A percentile compares a stretch with the other conserved stretches of the same genome.
These are phyloP conservation scores for Pseudevernia furfuracea DNA, from an alignment of 495 filamentous ascomycete genomes.

Conservation along the genomic window DNA sequence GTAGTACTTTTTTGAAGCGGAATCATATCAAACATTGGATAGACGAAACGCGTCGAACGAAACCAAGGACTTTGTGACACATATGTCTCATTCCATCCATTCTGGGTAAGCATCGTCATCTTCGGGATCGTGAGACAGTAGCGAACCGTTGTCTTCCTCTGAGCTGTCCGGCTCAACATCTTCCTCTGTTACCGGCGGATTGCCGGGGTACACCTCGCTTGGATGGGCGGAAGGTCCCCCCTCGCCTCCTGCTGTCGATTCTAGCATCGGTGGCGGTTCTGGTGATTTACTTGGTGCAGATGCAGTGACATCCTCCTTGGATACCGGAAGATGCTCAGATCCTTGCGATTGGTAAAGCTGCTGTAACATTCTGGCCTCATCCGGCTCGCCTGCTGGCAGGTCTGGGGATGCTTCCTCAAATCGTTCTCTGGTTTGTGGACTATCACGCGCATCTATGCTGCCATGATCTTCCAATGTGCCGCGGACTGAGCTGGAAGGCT, in stretches of 20 bases:
- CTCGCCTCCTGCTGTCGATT: conserved; percentile 23
- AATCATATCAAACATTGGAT: not conserved
- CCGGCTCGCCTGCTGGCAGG: conserved; percentile 26
- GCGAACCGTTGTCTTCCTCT: conserved; percentile 36
- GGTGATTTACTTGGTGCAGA: not conserved
- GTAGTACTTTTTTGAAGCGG: not conserved
- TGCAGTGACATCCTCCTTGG: not conserved
- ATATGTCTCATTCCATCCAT: conserved; percentile 38
- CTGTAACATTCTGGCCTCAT: conserved; percentile 17
- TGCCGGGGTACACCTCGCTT: conserved; percentile 1
- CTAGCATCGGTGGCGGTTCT: not conserved
- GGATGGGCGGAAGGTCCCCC: not conserved
- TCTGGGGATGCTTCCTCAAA: conserved; percentile 14
- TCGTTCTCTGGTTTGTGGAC: not conserved
- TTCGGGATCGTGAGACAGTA: conserved; percentile 56
- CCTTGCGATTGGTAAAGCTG: conserved; percentile 9
- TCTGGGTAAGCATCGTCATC: conserved; percentile 63
- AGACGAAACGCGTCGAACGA: not conserved
- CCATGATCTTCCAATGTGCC: not conserved
- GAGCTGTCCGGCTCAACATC: conserved; percentile 31
- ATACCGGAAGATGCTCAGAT: not conserved
- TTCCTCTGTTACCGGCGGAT: conserved; percentile 15
- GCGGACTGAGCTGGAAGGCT: not conserved
- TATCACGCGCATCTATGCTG: not conserved
- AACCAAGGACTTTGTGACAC: not conserved